Evolutionary conservation across 2,329 filamentous ascomycete genomes (phyloP).

Genomic region (Diaporthe destruens): DNA sequence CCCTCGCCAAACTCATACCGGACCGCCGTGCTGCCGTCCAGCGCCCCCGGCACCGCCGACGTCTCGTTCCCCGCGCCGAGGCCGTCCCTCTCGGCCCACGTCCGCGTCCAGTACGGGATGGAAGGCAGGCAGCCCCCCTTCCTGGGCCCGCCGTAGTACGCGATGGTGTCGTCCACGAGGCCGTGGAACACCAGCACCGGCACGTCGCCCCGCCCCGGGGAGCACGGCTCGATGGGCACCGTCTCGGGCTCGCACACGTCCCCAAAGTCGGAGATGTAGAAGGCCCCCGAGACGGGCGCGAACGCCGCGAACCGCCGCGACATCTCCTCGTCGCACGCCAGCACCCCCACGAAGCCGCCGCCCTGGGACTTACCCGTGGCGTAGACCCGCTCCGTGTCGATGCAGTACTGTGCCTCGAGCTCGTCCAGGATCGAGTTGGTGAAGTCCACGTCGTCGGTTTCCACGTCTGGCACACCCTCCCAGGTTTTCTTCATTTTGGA

Average conservation of each 20-base stretch:
- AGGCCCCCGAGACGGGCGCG: slow-evolving; percentile 56
- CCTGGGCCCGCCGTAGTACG: slow-evolving; percentile 57
- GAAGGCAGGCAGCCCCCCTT: slow-evolving; percentile 58
- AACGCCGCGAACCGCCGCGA: slow-evolving; percentile 57
- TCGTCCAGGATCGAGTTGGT: slow-evolving; percentile 57
- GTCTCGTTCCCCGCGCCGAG: slow-evolving; percentile 38
- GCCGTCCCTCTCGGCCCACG: slow-evolving; percentile 54
- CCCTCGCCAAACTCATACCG: slow-evolving; percentile 51
- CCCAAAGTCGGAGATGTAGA: slow-evolving; percentile 52
- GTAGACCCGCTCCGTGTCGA: slow-evolving; percentile 57
- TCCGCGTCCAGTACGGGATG: slow-evolving; percentile 55
- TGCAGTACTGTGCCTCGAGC: slow-evolving; percentile 53
- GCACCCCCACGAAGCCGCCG: slow-evolving; percentile 57
- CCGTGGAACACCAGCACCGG: slow-evolving; percentile 66
- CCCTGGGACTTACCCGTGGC: slow-evolving; percentile 60
- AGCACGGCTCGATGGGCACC: slow-evolving; percentile 52
- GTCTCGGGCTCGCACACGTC: slow-evolving; percentile 33
- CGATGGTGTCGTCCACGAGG: slow-evolving; percentile 59
- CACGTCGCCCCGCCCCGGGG: slow-evolving; percentile 50
- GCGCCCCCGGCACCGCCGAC: slow-evolving; percentile 37
- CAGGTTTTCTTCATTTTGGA: slow-evolving; percentile 51
- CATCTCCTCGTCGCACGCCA: slow-evolving; percentile 56
- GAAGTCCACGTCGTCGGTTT: slow-evolving; percentile 59
- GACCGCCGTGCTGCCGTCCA: slow-evolving; percentile 44
- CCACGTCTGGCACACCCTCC: slow-evolving; percentile 54